Base-by-base conservation (phyloP, 441 rosid species). In the Hura crepitans region DNA sequence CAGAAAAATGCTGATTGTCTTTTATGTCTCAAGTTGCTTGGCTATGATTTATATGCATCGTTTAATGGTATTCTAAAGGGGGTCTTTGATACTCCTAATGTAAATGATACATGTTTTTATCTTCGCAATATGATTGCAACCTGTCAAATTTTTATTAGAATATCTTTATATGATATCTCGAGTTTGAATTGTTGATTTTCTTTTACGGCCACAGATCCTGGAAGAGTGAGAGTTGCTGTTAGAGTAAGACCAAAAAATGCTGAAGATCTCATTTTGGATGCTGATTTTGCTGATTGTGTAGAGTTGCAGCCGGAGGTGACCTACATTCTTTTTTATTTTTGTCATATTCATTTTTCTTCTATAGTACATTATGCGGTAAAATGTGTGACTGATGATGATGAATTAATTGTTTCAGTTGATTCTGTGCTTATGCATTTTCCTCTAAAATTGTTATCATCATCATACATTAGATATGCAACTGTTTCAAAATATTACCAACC, bases 171-270 rank as follows among this genome's bases (percentile, higher is more conserved):
- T 73, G 69, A 59, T 51, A 17, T 22, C 51, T 63, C 59, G 55
- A 13, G 7, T 31, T 70, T 57, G 55, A 27, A 17, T 43, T 30
- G 15, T 20, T 42, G 11, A 14, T 15, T 43, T 27, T 62, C 59
- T 50, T 30, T 50, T 35, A 23, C 53, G 35, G 18, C 25, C 66
- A 37, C 74, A 90, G 97, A 89, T 79, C 71, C 91, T 61, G 98
- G 86, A 78, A 84, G 97, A 75, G 98, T 93, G 50, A 88, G 98
- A 80, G 93, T 93, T 49, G 85, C 98, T 25, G 91, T 89, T 53
- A 86, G 98, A 77, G 77, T 89, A 78, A 81, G 98, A 63, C 98
- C 97, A 39, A 88, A 82, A 76, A 86, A 82, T 59, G 82, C 85
- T 0, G 90, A 89, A 57, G 97, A 92, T 78, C 95, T 87, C 59